Percentiles rank a stretch among this genome's conserved stretches.
These are phyloP conservation scores for Hydrangea macrophylla DNA, from an alignment of 148 eudicot species.

Conservation along the genomic window DNA sequence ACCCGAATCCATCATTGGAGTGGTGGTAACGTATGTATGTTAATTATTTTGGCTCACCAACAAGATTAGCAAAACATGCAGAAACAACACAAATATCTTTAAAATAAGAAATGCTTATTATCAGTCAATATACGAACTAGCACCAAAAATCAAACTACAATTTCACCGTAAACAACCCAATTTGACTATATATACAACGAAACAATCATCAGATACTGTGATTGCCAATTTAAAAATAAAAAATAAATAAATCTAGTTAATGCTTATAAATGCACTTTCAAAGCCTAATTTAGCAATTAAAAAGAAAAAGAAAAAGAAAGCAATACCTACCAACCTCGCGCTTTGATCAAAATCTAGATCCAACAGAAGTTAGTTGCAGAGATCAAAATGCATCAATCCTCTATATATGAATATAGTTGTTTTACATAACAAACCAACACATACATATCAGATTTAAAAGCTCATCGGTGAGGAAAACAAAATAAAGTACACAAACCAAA, in stretches of 20 bases:
- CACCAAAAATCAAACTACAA: too few relatives aligned
- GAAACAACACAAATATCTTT: too few relatives aligned
- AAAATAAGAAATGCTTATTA: too few relatives aligned
- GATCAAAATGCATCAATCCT: slow-evolving; percentile 13
- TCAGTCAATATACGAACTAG: too few relatives aligned
- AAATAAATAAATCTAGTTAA: not conserved
- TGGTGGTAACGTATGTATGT: too few relatives aligned
- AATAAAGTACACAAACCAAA: slow-evolving; percentile 16
- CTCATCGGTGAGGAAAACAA: slow-evolving; percentile 8
- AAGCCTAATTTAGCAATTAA: slow-evolving; percentile 4
- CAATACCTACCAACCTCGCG: slow-evolving; percentile 22
- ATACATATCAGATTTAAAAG: not conserved
- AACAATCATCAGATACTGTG: not conserved
- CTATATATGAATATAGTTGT: not conserved
- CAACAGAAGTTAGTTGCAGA: slow-evolving; percentile 15
- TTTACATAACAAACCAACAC: not conserved
- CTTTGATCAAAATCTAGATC: slow-evolving; percentile 30
- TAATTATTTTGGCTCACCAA: too few relatives aligned
- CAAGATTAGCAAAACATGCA: too few relatives aligned
- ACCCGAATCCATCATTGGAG: too few relatives aligned
- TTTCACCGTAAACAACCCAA: too few relatives aligned
- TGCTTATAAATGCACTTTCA: not conserved
- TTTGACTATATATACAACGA: not conserved
- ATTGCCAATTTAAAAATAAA: not conserved
- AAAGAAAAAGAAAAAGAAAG: not conserved